Conservation (phyloP, 2,329 filamentous ascomycete genomes). For the Cryphonectria carpinicola region DNA sequence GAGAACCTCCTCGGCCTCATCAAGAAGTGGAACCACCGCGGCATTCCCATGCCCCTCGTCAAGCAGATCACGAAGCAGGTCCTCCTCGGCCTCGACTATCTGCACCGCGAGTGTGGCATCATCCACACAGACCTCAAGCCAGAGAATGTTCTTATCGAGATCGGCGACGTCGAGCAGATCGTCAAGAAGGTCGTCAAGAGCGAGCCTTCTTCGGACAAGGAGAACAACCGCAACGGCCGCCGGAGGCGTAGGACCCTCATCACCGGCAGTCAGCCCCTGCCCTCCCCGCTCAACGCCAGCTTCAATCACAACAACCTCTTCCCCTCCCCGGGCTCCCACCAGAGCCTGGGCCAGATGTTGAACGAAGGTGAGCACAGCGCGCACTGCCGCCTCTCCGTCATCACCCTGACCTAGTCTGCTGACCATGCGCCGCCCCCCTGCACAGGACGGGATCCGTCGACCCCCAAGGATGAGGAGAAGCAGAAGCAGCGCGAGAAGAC, state of each 20-base stretch:
- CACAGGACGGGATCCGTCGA: slow-evolving; percentile 46
- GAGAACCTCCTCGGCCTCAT: slow-evolving; percentile 94
- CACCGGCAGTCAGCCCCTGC: slow-evolving; percentile 93
- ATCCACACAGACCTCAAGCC: slow-evolving; percentile 98
- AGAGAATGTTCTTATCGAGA: slow-evolving; percentile 98
- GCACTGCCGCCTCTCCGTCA: not conserved
- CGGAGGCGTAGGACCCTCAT: slow-evolving; percentile 90
- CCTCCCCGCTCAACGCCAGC: slow-evolving; percentile 89
- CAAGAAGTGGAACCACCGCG: slow-evolving; percentile 97
- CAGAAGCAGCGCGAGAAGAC: slow-evolving; percentile 91
- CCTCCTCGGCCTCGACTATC: slow-evolving; percentile 89
- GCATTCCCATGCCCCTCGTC: slow-evolving; percentile 93
- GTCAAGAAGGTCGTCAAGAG: slow-evolving; percentile 95
- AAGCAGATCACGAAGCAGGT: slow-evolving; percentile 99
- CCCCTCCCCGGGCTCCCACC: slow-evolving; percentile 64
- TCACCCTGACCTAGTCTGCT: not conserved
- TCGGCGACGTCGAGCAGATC: slow-evolving; percentile 97
- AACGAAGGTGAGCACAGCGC: slow-evolving; percentile 67
- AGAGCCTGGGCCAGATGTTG: slow-evolving; percentile 83
- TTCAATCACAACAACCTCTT: slow-evolving; percentile 82
- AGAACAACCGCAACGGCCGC: slow-evolving; percentile 89
- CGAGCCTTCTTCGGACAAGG: slow-evolving; percentile 69
- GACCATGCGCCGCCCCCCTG: not conserved
- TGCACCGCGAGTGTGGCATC: slow-evolving; percentile 97
- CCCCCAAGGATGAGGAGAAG: slow-evolving; percentile 60